Evolutionary conservation across 2,329 filamentous ascomycete genomes (phyloP).

Genomic region (Pezicula carpinea): DNA sequence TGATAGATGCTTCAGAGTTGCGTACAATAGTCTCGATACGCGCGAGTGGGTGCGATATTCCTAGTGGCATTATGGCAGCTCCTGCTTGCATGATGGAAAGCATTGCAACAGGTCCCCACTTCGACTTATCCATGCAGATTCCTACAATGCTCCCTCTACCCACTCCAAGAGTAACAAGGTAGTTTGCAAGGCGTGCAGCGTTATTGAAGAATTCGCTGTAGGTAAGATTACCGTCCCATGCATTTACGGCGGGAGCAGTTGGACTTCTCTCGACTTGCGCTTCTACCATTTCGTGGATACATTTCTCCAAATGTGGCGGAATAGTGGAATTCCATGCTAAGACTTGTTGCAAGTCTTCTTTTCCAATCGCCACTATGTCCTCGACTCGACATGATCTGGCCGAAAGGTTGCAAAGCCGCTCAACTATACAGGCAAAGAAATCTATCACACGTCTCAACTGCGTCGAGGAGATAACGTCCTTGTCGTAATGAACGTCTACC

Average conservation of each 20-base stretch:
- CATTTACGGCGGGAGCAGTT: background rate
- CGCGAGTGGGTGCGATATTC: background rate
- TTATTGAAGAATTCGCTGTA: background rate
- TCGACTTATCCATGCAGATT: constrained; percentile 2
- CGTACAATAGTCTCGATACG: constrained; percentile 1
- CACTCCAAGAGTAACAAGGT: constrained; percentile 1
- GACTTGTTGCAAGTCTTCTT: constrained; percentile 2
- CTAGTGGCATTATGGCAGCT: constrained; percentile 1
- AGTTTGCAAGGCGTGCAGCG: background rate
- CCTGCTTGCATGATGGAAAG: constrained; percentile 3
- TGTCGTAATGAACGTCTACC: background rate
- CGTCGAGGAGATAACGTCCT: background rate
- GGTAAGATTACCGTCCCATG: constrained; percentile 1
- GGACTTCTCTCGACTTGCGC: constrained; percentile 1
- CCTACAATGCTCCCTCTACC: background rate
- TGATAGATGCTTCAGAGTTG: constrained; percentile 1
- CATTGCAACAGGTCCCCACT: constrained; percentile 3
- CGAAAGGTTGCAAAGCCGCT: background rate
- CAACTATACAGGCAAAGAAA: constrained; percentile 3
- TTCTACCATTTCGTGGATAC: constrained; percentile 1
- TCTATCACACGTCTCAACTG: background rate
- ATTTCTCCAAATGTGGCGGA: background rate
- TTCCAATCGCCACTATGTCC: background rate
- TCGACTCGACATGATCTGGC: background rate
- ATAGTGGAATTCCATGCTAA: background rate